Base-by-base conservation (phyloP, 257 asterid species). In the Voacanga thouarsii region DNA sequence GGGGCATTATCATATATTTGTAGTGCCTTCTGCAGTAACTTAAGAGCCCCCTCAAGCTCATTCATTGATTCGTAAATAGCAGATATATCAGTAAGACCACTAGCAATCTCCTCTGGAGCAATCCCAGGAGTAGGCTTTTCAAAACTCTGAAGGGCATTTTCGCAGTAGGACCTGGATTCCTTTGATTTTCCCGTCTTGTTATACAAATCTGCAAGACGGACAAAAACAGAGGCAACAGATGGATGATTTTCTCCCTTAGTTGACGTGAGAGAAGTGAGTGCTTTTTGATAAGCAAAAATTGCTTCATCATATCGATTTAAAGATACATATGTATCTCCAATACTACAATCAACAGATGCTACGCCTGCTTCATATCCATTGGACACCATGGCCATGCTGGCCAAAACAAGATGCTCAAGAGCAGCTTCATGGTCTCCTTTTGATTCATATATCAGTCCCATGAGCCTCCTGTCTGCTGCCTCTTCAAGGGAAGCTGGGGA, bases 321-420 rank as follows among this genome's bases (percentile, higher is more conserved):
- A 33, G 98, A 95, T 78, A 91, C 82, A 75, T 95, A 95, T 0
- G 96, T 79, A 75, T 95, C 98, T 5, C 99, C 98, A 24, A 95
- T 95, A 90, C 96, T 92, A 82, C 90, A 87, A 84, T 92, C 97
- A 15, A 92, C 89, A 11, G 92, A 79, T 19, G 97, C 95, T 75
- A 92, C 99, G 50, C 92, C 99, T 0, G 95, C 76, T 81, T 94
- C 97, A 72, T 90, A 97, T 77, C 96, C 99, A 49, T 86, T 90
- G 33, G 96, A 94, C 82, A 83, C 96, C 97, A 94, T 91, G 18
- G 98, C 88, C 97, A 92, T 91, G 90, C 98, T 93, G 77, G 99
- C 97, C 79, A 95, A 75, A 57, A 95, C 99, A 39, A 95, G 92
- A 85, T 95, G 98, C 86, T 95, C 99, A 12, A 95, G 96, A 18